Evolutionary conservation across 495 filamentous ascomycete species (phyloP).

Genomic region (Penicillium pulvis): DNA sequence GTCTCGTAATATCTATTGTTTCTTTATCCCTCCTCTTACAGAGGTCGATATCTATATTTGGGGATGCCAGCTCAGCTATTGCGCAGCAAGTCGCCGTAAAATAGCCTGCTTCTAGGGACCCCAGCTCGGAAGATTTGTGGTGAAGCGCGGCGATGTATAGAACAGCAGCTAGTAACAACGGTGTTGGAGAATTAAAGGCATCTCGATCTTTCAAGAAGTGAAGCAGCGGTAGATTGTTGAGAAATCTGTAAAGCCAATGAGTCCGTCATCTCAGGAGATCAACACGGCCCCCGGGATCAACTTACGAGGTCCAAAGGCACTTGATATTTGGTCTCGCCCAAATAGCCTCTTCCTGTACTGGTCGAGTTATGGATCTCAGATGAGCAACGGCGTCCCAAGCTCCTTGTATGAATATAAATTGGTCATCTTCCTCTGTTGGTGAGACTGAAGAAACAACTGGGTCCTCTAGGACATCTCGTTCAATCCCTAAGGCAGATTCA

Average conservation of each 20-base stretch:
- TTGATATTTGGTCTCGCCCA: constrained; percentile 37
- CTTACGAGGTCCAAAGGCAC: constrained; percentile 40
- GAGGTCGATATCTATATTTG: constrained; percentile 4
- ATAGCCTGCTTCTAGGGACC: constrained; percentile 31
- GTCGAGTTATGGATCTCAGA: constrained; percentile 32
- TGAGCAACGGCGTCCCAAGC: constrained; percentile 35
- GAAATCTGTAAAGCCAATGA: constrained; percentile 28
- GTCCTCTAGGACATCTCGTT: constrained; percentile 9
- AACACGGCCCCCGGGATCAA: background rate
- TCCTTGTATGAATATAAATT: constrained; percentile 22
- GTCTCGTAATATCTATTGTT: background rate
- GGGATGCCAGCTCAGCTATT: constrained; percentile 36
- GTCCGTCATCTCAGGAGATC: background rate
- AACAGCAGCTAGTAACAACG: constrained; percentile 40
- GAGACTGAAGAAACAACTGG: constrained; percentile 1
- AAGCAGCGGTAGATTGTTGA: constrained; percentile 40
- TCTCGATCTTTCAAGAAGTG: constrained; percentile 41
- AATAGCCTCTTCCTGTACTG: constrained; percentile 28
- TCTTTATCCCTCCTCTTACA: background rate
- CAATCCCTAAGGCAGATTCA: constrained; percentile 38
- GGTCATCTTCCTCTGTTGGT: constrained; percentile 17
- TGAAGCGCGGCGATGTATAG: constrained; percentile 45
- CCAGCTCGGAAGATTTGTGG: constrained; percentile 29
- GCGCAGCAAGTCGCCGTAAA: constrained; percentile 39
- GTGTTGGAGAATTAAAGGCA: constrained; percentile 37